Conservation (phyloP, 129 eudicot genomes). For the Apium graveolens region DNA sequence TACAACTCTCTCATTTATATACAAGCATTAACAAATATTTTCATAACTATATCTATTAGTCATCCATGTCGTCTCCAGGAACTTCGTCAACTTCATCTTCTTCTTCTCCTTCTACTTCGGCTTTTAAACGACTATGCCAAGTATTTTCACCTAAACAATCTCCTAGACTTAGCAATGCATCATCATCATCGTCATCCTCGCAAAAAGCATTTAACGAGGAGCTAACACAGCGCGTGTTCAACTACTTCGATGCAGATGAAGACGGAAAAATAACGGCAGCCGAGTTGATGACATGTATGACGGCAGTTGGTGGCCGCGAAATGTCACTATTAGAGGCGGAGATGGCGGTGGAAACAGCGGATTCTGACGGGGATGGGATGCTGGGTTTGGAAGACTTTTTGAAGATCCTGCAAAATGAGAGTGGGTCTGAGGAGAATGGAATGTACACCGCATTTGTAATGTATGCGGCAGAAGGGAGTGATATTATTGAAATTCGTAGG, state of each 20-base stretch:
- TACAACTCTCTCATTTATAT: too few relatives aligned
- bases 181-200: background rate
- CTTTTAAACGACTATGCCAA: conserved; percentile 1
- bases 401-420: conserved; percentile 37
- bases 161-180: background rate
- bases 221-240: conserved; percentile 30
- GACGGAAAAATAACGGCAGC: conserved; percentile 53
- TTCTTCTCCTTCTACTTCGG: background rate
- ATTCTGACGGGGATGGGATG: conserved; percentile 58
- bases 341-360: conserved; percentile 47
- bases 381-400: conserved; percentile 52
- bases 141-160: background rate
- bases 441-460: conserved; percentile 45
- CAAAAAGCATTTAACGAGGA: background rate
- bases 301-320: conserved; percentile 29
- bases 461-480: conserved; percentile 47
- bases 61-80: background rate
- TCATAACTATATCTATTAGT: background rate
- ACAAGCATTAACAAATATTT: too few relatives aligned
- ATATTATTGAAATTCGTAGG: too few relatives aligned
- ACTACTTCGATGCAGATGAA: conserved; percentile 39
- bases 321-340: conserved; percentile 46
- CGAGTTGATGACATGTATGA: conserved; percentile 52
- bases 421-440: conserved; percentile 41
- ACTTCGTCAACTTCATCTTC: background rate